Evolutionary conservation across 225 moss, liverwort and hornwort species (phyloP), one percentile per base, ranked within the genome.

Genomic region (Marchantia polymorpha): DNA sequence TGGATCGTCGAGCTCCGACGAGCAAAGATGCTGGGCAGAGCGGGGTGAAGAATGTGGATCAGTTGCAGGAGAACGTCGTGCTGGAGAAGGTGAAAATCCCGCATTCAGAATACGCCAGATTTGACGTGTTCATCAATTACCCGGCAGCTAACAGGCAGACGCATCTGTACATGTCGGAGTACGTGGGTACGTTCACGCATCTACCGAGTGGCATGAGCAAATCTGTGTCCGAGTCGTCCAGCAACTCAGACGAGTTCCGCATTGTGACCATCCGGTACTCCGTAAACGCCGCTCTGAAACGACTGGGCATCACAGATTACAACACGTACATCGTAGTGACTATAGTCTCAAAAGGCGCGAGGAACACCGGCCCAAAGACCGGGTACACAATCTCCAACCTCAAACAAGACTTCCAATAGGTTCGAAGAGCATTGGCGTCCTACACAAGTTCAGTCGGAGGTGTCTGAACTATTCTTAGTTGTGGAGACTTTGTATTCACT

Each of bases 41-140:
- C 8, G 74, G 10, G 19, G 78, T 86, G 27, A 81, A 80, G 5
- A 29, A 54, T 10, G 75, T 52, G 4, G 53, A 75, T 52, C 76
- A 49, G 27, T 58, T 68, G 39, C 83, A 86, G 60, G 85, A 90
- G 63, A 69, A 83, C 13, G 49, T 86, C 53, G 66, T 79, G 15
- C 83, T 90, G 5, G 81, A 83, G 23, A 70, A 69, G 22, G 85
- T 86, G 14, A 84, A 69, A 83, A 68, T 84, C 20, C 80, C 83
- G 15, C 72, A 83, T 0, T 75, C 49, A 0, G 54, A 77, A 52
- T 82, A 77, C 1, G 67, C 82, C 56, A 75, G 82, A 75, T 87
- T 91, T 25, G 84, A 90, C 13, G 81, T 85, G 16, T 90, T 85
- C 74, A 79, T 89, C 82, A 84, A 87, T 30, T 67, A 82, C 15